Percentiles rank a stretch among this genome's conserved stretches.
Conservation (phyloP, 2,329 filamentous ascomycete genomes). For the Aspergillus persii region DNA sequence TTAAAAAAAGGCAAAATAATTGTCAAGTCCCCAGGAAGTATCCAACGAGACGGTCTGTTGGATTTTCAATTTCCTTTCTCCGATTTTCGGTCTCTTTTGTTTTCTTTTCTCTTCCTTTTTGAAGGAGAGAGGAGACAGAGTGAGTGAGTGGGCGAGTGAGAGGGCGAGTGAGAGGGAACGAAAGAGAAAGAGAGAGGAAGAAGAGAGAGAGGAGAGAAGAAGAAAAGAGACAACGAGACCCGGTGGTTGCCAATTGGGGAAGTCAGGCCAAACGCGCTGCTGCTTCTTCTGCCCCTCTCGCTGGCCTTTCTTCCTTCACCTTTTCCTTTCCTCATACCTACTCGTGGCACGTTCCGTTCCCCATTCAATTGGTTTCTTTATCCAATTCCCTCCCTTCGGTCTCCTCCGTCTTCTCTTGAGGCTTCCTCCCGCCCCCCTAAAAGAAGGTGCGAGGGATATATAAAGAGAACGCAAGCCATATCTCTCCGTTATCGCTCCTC, state of each 20-base stretch:
- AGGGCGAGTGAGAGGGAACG: background rate
- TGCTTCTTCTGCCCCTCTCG: conserved; percentile 5
- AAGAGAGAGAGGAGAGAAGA: background rate
- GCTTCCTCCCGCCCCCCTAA: background rate
- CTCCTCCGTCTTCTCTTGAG: background rate
- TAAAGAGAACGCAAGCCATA: background rate
- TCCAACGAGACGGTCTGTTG: background rate
- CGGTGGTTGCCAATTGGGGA: conserved; percentile 13
- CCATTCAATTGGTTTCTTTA: background rate
- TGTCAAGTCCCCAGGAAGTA: background rate
- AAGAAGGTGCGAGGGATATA: background rate
- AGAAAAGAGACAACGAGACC: conserved; percentile 5
- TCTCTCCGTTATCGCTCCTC: background rate
- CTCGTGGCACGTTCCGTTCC: too few relatives aligned
- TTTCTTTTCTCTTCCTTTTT: background rate
- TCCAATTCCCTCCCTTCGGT: background rate
- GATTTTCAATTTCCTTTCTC: background rate
- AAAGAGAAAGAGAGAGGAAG: conserved; percentile 1
- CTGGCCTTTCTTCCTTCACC: background rate
- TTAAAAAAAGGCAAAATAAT: background rate
- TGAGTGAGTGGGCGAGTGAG: background rate
- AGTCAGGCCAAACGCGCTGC: conserved; percentile 13
- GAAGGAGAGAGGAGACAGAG: background rate
- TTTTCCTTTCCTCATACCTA: conserved; percentile 2
- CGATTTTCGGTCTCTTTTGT: background rate